Evolutionary conservation across 2,329 filamentous ascomycete genomes (phyloP).

Genomic region (Pleoardoris graminearum): DNA sequence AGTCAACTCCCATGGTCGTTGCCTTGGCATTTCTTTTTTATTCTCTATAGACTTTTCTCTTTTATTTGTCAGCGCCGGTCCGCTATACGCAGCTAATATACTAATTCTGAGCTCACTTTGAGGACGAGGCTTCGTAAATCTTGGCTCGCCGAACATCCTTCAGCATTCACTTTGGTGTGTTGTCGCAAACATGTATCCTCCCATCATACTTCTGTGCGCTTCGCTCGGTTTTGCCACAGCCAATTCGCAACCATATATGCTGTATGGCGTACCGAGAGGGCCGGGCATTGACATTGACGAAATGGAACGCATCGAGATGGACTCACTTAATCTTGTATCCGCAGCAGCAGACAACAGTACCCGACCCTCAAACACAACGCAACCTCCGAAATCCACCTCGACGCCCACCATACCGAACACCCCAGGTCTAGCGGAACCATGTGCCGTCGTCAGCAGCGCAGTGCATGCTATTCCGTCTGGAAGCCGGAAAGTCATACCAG

Average conservation of each 20-base stretch:
- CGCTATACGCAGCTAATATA: constrained; percentile 16
- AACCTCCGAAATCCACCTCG: constrained; percentile 18
- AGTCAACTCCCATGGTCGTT: background rate
- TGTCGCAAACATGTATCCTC: constrained; percentile 24
- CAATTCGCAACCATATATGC: constrained; percentile 32
- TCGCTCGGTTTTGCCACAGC: constrained; percentile 24
- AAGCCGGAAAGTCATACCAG: constrained; percentile 35
- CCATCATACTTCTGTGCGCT: constrained; percentile 23
- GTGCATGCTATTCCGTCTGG: constrained; percentile 31
- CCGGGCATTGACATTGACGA: constrained; percentile 34
- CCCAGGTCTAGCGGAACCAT: constrained; percentile 30
- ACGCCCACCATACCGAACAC: constrained; percentile 21
- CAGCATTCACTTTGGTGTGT: background rate
- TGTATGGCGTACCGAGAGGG: constrained; percentile 39
- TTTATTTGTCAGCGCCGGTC: constrained; percentile 15
- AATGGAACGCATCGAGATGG: constrained; percentile 12
- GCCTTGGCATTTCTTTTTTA: background rate
- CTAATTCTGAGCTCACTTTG: constrained; percentile 10
- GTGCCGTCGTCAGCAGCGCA: constrained; percentile 35
- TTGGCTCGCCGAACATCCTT: too few species aligned
- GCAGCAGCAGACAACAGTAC: constrained; percentile 23
- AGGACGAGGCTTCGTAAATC: background rate
- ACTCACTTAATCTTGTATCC: constrained; percentile 24
- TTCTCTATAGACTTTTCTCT: constrained; percentile 1
- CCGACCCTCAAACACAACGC: constrained; percentile 16